phyloP scores from a whole-genome alignment of 2,329 filamentous ascomycete genomes.

The Epichloe elymi region DNA sequence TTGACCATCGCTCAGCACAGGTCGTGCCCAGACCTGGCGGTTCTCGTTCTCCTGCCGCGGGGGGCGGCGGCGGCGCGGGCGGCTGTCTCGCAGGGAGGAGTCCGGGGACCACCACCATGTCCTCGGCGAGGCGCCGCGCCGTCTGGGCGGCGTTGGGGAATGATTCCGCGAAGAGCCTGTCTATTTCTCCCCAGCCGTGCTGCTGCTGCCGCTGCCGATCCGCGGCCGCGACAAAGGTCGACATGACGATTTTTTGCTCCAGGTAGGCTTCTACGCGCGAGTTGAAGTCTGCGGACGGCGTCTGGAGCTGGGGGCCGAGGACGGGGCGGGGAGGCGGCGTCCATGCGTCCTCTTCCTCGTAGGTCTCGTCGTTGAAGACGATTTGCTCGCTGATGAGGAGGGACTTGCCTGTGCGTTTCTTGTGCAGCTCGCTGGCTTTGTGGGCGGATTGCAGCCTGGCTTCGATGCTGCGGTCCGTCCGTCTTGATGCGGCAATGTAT shows the following conservation, averaged over 20 bases:
- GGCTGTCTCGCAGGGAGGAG: not conserved
- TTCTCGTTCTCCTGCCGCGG: not conserved
- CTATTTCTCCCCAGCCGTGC: not conserved
- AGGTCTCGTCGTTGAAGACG: constrained; percentile 86
- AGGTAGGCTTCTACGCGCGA: not conserved
- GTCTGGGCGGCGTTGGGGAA: constrained; percentile 1
- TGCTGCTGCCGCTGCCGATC: not conserved
- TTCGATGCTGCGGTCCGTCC: constrained; percentile 77
- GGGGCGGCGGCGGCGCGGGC: too few relatives aligned
- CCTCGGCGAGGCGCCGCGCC: not conserved
- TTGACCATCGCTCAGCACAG: not conserved
- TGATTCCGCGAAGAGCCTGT: not conserved
- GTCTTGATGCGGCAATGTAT: constrained; percentile 80
- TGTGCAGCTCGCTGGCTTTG: constrained; percentile 83
- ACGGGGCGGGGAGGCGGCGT: not conserved
- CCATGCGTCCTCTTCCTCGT: constrained; percentile 70
- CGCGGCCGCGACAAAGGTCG: not conserved
- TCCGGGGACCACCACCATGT: not conserved
- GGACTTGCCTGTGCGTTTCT: constrained; percentile 69
- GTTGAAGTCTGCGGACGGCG: not conserved
- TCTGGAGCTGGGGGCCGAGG: not conserved
- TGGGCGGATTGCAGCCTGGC: constrained; percentile 78
- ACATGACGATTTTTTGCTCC: constrained; percentile 1
- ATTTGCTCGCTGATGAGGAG: constrained; percentile 76
- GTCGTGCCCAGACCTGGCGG: too few relatives aligned